Evolutionary conservation across 2,329 filamentous ascomycete species (phyloP), one percentile per base, ranked within the genome.

Genomic region (Aspergillus arachidicola): DNA sequence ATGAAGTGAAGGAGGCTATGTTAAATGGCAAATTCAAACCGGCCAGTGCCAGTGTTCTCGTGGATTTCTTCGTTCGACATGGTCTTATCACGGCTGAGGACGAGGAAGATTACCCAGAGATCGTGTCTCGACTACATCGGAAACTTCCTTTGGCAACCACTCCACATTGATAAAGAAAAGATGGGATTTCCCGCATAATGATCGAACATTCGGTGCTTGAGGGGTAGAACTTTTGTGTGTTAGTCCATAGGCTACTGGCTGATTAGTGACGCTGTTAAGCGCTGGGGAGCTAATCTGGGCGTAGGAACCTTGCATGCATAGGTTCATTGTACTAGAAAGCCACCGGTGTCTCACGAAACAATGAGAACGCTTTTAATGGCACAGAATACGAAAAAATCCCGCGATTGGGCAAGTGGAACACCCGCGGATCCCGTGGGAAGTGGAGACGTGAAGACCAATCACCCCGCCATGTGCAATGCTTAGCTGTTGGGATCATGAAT

Each of bases 11-110:
- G 34, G 16, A 61, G 23, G 62, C 62, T 7, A 38, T 64, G 58
- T 26, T 60, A 21, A 23, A 23, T 2, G 26, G 41, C 3, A 38
- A 34, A 30, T 64, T 64, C 16, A 64, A 64, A 28, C 62, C 62
- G 11, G 38, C 58, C 3, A 61, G 62, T 32, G 62, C 53, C 0
- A 46, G 30, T 53, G 62, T 61, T 38, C 53, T 64, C 46, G 21
- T 64, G 30, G 62, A 64, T 48, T 64, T 64, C 36, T 48, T 64
- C 9, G 45, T 64, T n/a, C 32, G 62, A 19, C 62, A 64, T 30
- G 62, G 62, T 19, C 7, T 64, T 3, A 54, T 64, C 46, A 64
- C 53, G 19, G 34, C 62, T 5, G 62, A 64, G 34, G 54, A 61
- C 1, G 62, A 61, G 14, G 21, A 57, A 1, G 54, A 58, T 30